Conservation (phyloP, 768 basidiomycete species). For the Boletus speciosus region DNA sequence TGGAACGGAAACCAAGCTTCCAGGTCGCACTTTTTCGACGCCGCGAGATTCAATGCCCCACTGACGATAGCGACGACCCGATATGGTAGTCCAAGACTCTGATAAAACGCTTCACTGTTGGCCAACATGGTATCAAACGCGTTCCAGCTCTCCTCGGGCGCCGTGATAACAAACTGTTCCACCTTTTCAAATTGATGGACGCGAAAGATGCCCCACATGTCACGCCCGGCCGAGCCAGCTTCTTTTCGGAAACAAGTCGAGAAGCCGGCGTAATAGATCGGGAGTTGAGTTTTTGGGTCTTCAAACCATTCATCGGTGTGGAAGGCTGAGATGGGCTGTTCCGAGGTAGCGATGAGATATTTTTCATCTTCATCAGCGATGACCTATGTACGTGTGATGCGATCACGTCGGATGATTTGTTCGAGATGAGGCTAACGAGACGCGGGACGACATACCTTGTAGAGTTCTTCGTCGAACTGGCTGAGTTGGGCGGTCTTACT, state of each 20-base stretch:
- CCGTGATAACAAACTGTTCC: slow-evolving; percentile 94
- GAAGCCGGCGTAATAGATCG: slow-evolving; percentile 82
- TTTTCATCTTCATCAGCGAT: slow-evolving; percentile 92
- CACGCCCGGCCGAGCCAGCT: slow-evolving; percentile 93
- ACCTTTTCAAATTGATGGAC: slow-evolving; percentile 99
- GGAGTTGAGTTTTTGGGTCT: slow-evolving; percentile 86
- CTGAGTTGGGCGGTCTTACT: slow-evolving; percentile 96
- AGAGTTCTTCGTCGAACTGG: slow-evolving; percentile 97
- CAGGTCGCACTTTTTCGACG: slow-evolving; percentile 94
- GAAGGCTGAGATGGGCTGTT: slow-evolving; percentile 96
- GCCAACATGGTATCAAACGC: slow-evolving; percentile 90
- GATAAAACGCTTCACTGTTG: slow-evolving; percentile 92
- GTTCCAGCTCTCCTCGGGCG: slow-evolving; percentile 91
- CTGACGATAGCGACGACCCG: slow-evolving; percentile 93
- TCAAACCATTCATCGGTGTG: slow-evolving; percentile 99
- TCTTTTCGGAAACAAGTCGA: slow-evolving; percentile 99
- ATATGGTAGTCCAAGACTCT: slow-evolving; percentile 90
- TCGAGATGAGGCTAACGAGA: background rate
- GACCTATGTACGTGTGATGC: slow-evolving; percentile 43
- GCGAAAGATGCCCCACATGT: slow-evolving; percentile 99
- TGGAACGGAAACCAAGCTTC: slow-evolving; percentile 99
- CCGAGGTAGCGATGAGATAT: slow-evolving; percentile 98
- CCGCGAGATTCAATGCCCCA: slow-evolving; percentile 94
- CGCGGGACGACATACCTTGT: slow-evolving; percentile 63
- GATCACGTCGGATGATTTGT: background rate